Base-by-base conservation (phyloP, 2,329 filamentous ascomycete species). In the Sphaerulina musiva region DNA sequence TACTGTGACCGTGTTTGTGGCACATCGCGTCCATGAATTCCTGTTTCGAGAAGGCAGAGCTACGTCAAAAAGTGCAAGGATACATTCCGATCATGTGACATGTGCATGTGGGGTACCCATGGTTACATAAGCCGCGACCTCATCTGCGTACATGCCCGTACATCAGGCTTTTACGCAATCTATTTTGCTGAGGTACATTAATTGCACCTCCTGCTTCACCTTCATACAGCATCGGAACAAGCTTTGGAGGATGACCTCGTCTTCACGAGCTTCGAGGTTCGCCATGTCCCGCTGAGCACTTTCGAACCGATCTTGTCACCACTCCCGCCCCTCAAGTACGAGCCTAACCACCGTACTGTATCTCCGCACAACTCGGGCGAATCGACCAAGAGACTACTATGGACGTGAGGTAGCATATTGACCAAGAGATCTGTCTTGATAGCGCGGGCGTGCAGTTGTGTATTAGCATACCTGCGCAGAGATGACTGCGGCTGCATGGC, bases 401-500 rank as follows among this genome's bases (percentile, higher is more conserved):
- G 62, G 31, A 59, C 45, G 0, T 62, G 29, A 26, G 66, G 34
- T 0, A 74, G 73, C 69, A 75, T n/a, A 12, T 6, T 38, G 10
- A 38, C 4, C 3, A 10, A 11, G 9, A 78, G 66, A 29, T 75
- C 73, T 0, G 76, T 79, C 59, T 64, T 64, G 0, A 76, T 69
- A 10, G 69, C 70, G 2, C 77, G 78, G 0, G 77, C 77, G 61
- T 79, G 75, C 77, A 48, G 2, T 68, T 60, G 38, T 70, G 69
- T n/a, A 70, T 69, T 12, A 78, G 60, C 1, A 77, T 57, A 0
- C 74, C 74, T 17, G 51, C 55, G 6, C 64, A 66, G 20, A 77
- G 52, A 51, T 73, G 76, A 61, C 80, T 75, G 17, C 67, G 20
- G 20, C 20, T 20, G 20, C 3, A 20, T 20, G 20, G 20, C 20